Conservation (phyloP, 345 rosid species). For the Alliaria petiolata region DNA sequence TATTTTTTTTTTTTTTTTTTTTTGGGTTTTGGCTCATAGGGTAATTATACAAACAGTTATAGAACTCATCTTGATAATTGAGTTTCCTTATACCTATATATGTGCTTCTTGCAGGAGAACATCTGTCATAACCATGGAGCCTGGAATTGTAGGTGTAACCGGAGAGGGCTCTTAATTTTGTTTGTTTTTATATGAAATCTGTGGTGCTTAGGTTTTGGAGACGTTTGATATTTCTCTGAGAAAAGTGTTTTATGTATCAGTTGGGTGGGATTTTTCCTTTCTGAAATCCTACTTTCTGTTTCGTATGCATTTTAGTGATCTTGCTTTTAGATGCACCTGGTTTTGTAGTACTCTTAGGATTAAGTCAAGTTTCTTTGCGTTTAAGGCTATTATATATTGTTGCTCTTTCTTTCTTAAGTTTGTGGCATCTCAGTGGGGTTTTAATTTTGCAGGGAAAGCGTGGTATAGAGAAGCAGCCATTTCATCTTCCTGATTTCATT, state of each 20-base stretch:
- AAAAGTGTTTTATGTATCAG: background rate
- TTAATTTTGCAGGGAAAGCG: conserved; percentile 89
- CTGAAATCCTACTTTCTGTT: background rate
- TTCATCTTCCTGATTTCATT: conserved; percentile 99
- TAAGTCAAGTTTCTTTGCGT: background rate
- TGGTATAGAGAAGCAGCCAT: conserved; percentile 98
- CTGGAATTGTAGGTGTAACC: conserved; percentile 96
- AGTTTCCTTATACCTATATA: conserved; percentile 97
- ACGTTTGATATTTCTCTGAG: background rate
- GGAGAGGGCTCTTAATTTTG: conserved; percentile 44
- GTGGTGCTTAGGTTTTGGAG: conserved; percentile 21
- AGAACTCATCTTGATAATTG: conserved; percentile 59
- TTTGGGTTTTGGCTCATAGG: too few relatives aligned
- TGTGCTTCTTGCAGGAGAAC: conserved; percentile 99
- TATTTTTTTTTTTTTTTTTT: too few relatives aligned
- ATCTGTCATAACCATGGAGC: conserved; percentile 89
- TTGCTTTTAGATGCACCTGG: conserved; percentile 34
- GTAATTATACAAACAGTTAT: conserved; percentile 49
- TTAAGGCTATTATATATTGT: background rate
- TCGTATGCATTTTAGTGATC: conserved; percentile 39
- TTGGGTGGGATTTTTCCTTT: conserved; percentile 14
- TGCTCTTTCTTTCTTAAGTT: conserved; percentile 17
- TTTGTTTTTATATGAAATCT: conserved; percentile 36
- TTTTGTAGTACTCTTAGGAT: conserved; percentile 12
- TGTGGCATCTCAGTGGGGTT: conserved; percentile 43